Evolutionary conservation across 768 basidiomycete species (phyloP), one percentile per base, ranked within the genome.

Genomic region (Trametes elegans): DNA sequence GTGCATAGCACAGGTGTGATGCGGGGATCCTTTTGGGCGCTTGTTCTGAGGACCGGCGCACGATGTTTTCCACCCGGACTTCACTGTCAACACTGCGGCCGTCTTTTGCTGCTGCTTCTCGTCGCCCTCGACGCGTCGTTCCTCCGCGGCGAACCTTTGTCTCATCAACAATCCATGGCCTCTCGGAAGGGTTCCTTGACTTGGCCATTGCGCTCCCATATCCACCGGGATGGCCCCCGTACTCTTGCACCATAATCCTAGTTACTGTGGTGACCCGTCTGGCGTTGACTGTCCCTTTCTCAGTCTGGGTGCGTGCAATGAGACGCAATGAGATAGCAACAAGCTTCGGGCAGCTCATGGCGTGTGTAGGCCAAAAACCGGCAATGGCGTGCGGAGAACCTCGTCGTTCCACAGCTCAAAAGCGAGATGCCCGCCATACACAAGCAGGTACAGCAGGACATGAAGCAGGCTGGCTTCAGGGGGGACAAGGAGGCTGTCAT

Each of bases 221-320:
- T 60, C 88, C 90, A 21, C 74, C 83, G 0, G 79, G 77, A 9
- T 74, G 83, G 59, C 89, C 90, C 0, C 70, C 83, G 0, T 92
- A 92, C 70, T 80, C 90, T 6, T 79, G 83, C 1, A 84, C 88
- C 2, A 90, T 93, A 55, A 84, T 92, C 47, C 64, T 90, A 3
- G 75, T 83, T 51, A 85, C 90, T 3, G 65, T 88, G 34, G 65
- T 78, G 13, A 76, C 81, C 35, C 83, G 90, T 63, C 71, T 85
- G 26, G 74, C 74, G 2, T 59, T 79, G 51, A 80, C 88, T 5
- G 75, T 88, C 11, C 90, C 90, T 28, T 73, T 87, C 53, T 81
- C 87, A 62, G 67, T 90, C 76, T 92, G 90, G 90, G 90, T 90
- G 60, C 55, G 81, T 67, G 31, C 32, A 47, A 13, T 14, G 45